Base-by-base conservation (phyloP, 352 stramenopile species). In the Globisporangium parvum region DNA sequence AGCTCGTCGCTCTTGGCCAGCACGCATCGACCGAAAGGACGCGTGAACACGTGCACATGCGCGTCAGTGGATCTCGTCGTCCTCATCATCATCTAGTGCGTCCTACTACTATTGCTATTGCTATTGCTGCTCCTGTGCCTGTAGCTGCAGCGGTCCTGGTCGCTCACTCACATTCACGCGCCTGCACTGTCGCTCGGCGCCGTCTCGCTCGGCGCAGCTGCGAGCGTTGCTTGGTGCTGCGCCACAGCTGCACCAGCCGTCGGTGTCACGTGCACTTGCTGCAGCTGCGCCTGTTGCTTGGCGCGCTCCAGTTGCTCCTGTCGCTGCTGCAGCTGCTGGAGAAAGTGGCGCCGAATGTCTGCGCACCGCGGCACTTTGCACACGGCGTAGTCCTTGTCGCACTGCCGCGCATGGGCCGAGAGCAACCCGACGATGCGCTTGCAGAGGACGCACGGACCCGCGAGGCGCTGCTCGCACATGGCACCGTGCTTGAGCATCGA, bases 401-500 rank as follows among this genome's bases (percentile, higher is more conserved):
- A 93, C 57, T 93, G 82, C 1, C 83, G 67, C 46, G 85, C 84
- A 45, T 96, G 87, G 0, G 85, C 80, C 5, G 76, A 91, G 2
- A 96, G 71, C 53, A 96, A 56, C 2, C 84, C 84, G 18, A 89
- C 80, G 57, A 96, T 95, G 24, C 85, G 81, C 55, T 90, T 91
- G 69, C 87, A 96, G 11, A 93, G 59, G 54, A 91, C 77, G 41
- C 87, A 96, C 1, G 83, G 83, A 2, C 85, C 85, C 0, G 80
- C 70, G 21, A 90, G 69, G n/a, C 85, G 79, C 65, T 91, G 79
- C 59, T 93, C 80, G 47, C 87, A 96, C 54, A 80, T 80, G 2
- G 74, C 72, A n/a, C 85, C 87, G 59, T 96, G 87, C 67, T 96
- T 91, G 53, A 96, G 78, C 82, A 96, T 95, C 23, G 85, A 75